Conservation (phyloP, 257 asterid genomes). For the Jaltomata sinuosa region DNA sequence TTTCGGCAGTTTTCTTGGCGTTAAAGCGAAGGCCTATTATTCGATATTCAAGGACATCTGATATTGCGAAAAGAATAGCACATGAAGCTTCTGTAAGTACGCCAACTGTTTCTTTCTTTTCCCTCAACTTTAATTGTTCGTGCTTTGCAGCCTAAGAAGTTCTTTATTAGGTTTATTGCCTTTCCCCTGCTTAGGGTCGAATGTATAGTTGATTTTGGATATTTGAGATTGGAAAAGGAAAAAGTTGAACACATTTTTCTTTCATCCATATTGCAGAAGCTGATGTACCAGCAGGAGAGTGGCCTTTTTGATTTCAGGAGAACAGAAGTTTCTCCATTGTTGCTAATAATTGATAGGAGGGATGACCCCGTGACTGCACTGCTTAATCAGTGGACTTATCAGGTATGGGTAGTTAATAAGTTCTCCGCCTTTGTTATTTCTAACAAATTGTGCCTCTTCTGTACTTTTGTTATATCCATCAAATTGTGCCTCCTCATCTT, state of each 20-base stretch:
- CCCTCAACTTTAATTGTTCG: not conserved
- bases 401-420: constrained; percentile 35
- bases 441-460: not conserved
- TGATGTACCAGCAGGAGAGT: constrained; percentile 97
- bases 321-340: constrained; percentile 82
- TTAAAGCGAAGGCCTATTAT: constrained; percentile 81
- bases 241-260: constrained; percentile 12
- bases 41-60: constrained; percentile 87
- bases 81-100: constrained; percentile 83
- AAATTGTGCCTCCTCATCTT: not conserved
- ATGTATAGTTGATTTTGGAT: not conserved
- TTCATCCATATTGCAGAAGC: constrained; percentile 47
- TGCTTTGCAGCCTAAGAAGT: not conserved
- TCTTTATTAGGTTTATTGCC: not conserved
- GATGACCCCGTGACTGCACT: constrained; percentile 95
- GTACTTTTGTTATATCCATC: not conserved
- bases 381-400: constrained; percentile 98
- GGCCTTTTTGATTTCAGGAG: constrained; percentile 94
- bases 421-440: not conserved
- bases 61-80: constrained; percentile 77
- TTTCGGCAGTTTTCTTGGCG: constrained; percentile 81
- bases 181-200: not conserved
- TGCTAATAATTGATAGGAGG: constrained; percentile 83
- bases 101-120: not conserved
- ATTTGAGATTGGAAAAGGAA: not conserved